phyloP scores from a whole-genome alignment of 2,329 filamentous ascomycete species.

The Diaporthe aspalathi region DNA sequence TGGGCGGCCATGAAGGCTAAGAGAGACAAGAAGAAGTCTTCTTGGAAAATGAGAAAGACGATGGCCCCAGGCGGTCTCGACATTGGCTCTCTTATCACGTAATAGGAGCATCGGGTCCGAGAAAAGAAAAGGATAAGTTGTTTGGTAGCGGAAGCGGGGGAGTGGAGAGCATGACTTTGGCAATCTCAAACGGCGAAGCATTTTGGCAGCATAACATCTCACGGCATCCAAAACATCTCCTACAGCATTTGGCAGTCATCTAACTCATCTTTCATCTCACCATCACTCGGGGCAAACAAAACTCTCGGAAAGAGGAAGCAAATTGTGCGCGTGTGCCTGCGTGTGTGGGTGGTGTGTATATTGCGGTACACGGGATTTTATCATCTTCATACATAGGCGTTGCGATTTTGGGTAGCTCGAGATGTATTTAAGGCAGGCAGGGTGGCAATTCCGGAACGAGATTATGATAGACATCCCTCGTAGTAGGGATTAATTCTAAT shows the following conservation, averaged over 20 bases:
- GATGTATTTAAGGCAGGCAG: constrained; percentile 31
- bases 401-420: constrained; percentile 29
- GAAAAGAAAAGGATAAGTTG: neutral
- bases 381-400: constrained; percentile 31
- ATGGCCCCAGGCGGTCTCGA: constrained; percentile 53
- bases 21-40: constrained; percentile 74
- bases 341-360: constrained; percentile 18
- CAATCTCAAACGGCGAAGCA: constrained; percentile 26
- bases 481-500: constrained; percentile 38
- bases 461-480: constrained; percentile 38
- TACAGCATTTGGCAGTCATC: constrained; percentile 37
- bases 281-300: constrained; percentile 6
- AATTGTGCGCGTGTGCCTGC: constrained; percentile 34
- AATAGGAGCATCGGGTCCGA: neutral
- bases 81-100: constrained; percentile 50
- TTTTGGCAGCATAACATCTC: constrained; percentile 23
- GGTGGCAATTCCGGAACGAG: constrained; percentile 33
- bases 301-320: constrained; percentile 25
- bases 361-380: neutral
- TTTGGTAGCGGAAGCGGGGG: neutral
- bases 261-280: constrained; percentile 24
- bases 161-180: constrained; percentile 11
- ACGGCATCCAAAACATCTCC: constrained; percentile 36
- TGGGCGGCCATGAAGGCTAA: constrained; percentile 79
- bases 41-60: constrained; percentile 73